Conservation (phyloP, 2,329 filamentous ascomycete genomes). For the Aureobasidium sp. region DNA sequence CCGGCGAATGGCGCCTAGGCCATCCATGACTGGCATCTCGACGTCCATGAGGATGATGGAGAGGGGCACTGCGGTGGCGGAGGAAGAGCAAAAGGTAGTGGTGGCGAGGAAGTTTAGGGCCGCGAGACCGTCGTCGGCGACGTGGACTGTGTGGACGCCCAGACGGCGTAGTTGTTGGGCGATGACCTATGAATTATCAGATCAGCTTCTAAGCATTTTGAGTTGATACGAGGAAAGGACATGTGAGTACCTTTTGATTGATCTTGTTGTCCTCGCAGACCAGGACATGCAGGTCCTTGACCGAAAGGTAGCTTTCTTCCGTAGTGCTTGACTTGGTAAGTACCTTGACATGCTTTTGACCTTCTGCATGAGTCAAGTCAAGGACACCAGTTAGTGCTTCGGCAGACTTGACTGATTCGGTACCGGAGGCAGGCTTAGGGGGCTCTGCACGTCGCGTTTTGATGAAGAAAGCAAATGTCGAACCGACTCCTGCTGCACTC, state of each 20-base stretch:
- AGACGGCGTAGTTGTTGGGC: conserved; percentile 32
- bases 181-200: conserved; percentile 24
- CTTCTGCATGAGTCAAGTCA: not conserved
- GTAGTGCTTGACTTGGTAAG: not conserved
- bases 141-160: conserved; percentile 27
- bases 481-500: conserved; percentile 52
- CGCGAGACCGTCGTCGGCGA: conserved; percentile 35
- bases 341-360: not conserved
- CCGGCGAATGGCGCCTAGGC: conserved; percentile 61
- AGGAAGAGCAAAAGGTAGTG: conserved; percentile 16
- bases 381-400: not conserved
- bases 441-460: conserved; percentile 34
- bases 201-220: conserved; percentile 14
- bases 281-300: not conserved
- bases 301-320: not conserved
- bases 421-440: not conserved
- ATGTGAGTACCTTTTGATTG: conserved; percentile 27
- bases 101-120: conserved; percentile 29
- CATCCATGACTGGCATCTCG: conserved; percentile 80
- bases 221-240: not conserved
- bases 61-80: conserved; percentile 13
- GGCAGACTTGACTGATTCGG: not conserved
- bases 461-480: conserved; percentile 61
- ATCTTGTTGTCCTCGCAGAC: conserved; percentile 35
- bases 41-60: conserved; percentile 68